Evolutionary conservation across 768 basidiomycete genomes (phyloP).

Genomic region (Trametopsis cervina): DNA sequence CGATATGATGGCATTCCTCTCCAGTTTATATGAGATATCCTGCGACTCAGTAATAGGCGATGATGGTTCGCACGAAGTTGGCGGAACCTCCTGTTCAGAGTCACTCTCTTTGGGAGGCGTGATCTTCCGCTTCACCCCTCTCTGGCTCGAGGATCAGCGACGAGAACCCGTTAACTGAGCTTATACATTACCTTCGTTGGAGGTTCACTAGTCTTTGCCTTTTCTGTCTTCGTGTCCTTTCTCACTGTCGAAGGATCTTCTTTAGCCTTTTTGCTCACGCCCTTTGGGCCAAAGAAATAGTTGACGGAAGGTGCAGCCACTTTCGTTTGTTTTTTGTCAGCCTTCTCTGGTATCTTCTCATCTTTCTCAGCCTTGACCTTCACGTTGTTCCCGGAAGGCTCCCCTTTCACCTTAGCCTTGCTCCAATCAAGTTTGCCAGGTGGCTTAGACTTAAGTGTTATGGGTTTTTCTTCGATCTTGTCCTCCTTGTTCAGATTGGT

Average conservation of each 20-base stretch:
- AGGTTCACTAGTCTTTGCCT: conserved; percentile 1
- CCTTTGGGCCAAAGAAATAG: conserved; percentile 5
- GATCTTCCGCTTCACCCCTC: conserved; percentile 27
- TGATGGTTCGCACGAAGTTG: background rate
- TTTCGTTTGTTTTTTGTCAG: background rate
- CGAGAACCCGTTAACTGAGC: background rate
- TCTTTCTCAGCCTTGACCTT: conserved; percentile 14
- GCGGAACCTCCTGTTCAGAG: conserved; percentile 9
- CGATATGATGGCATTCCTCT: conserved; percentile 45
- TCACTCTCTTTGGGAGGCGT: conserved; percentile 15
- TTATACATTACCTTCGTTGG: conserved; percentile 7
- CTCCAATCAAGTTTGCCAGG: conserved; percentile 58
- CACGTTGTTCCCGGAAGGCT: conserved; percentile 16
- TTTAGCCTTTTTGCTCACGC: conserved; percentile 11
- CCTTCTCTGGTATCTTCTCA: conserved; percentile 12
- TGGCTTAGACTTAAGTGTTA: conserved; percentile 25
- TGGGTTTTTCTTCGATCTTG: conserved; percentile 12
- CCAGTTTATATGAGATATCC: conserved; percentile 21
- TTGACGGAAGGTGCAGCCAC: background rate
- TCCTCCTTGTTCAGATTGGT: conserved; percentile 18
- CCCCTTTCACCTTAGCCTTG: conserved; percentile 44
- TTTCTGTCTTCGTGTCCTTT: conserved; percentile 15
- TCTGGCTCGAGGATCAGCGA: conserved; percentile 20
- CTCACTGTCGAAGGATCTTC: conserved; percentile 13
- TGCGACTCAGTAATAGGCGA: background rate